Evolutionary conservation across 2,329 filamentous ascomycete genomes (phyloP), one percentile per base, ranked within the genome.

Genomic region (Cladosporium austrohemisphaericum): DNA sequence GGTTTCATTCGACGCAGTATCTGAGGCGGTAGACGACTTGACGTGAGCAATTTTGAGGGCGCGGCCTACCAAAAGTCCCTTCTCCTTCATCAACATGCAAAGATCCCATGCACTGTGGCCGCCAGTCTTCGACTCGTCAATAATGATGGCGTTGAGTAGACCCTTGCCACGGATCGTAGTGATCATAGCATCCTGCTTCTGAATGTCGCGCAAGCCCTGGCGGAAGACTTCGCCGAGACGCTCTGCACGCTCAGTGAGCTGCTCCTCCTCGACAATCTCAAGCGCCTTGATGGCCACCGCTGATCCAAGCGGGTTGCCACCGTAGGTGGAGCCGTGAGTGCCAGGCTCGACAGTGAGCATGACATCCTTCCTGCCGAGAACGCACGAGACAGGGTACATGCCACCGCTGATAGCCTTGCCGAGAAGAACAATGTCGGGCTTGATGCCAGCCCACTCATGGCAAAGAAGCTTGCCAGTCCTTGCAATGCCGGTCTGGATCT

Each of bases 381-480:
- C 91, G 62, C 85, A 90, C 54, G 90, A 95, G 51, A 98, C 93
- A n/a, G 93, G 93, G 73, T 98, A 98, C 86, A 97, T 93, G 69
- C 93, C 93, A 56, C 93, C 93, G 26, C 90, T 95, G 67, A 98
- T 95, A 60, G 93, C 93, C 76, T 98, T 98, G 65, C 93, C 93
- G 26, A 98, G 83, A 40, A 95, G 85, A 19, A 98, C 86, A 64
- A 98, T 79, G 67, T 98, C 93, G 31, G 92, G 93, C 76, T 92
- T 94, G 76, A 98, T 90, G 59, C 85, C 87, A 50, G 88, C 85
- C 91, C 93, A 97, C 72, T 98, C 83, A 64, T 88, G 86, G 77
- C 90, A 95, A 48, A 98, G 83, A 75, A 98, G 86, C 65, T 86
- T 88, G 46, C 93, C 93, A 14, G 93, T 98, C 56, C 93, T 85